Evolutionary conservation across 441 rosid genomes (phyloP).

Genomic region (Theobroma grandiflorum): DNA sequence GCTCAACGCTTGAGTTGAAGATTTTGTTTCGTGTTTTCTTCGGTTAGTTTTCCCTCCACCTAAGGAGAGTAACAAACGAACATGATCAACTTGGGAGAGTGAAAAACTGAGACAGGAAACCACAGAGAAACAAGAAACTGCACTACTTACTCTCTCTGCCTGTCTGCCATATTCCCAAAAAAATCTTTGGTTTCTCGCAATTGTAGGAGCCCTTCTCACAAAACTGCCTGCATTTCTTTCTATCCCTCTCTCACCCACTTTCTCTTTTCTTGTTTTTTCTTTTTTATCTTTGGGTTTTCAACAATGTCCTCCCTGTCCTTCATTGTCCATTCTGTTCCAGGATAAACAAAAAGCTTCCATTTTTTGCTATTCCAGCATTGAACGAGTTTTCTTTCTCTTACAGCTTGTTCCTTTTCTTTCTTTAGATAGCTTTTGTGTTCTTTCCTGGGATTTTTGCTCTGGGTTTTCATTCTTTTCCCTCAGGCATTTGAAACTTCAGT

Average conservation of each 20-base stretch:
- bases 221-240: conserved; percentile 14
- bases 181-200: conserved; percentile 35
- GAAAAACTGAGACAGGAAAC: not conserved
- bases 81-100: not conserved
- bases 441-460: conserved; percentile 36
- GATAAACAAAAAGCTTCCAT: conserved; percentile 6
- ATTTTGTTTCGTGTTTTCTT: not conserved
- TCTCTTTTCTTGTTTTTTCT: not conserved
- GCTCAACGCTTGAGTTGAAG: too few relatives aligned
- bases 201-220: conserved; percentile 17
- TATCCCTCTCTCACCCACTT: not conserved
- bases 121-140: not conserved
- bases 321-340: not conserved
- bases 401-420: not conserved
- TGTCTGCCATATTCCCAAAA: conserved; percentile 14
- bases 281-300: not conserved
- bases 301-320: conserved; percentile 15
- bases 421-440: not conserved
- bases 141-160: not conserved
- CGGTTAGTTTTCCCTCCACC: not conserved
- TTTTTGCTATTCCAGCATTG: conserved; percentile 33
- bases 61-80: not conserved
- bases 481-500: not conserved
- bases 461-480: conserved; percentile 22
- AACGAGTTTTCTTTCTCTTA: not conserved